Evolutionary conservation across 768 basidiomycete species (phyloP), one percentile per base, ranked within the genome.

Genomic region (Pleurotus tuber-regium): DNA sequence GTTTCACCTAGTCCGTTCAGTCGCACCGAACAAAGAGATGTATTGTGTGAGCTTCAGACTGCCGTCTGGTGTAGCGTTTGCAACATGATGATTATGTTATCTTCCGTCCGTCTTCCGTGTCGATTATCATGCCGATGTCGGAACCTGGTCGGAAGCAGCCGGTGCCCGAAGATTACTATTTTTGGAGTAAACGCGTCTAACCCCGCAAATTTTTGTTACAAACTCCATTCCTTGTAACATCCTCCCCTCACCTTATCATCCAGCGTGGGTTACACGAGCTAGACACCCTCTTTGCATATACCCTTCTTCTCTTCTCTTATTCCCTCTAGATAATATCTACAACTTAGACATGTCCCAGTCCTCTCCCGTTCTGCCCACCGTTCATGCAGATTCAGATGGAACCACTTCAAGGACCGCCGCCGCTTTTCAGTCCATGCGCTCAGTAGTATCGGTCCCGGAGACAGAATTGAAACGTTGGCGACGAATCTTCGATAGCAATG

Each of bases 1-100:
- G 11, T 64, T 92, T 6, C 86, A 92, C 61, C 77, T 85, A 57
- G 95, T 99, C 43, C 85, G 97, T 50, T 87, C 88, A 8, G 97
- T 98, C 8, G 93, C 97, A 1, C 96, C 96, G 5, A 89, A 84
- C 69, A 98, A 99, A 70, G 87, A 93, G 61, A 98, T 98, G 96
- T 98, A 95, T 67, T 95, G 96, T 67, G 80, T 99, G 50, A 88
- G 88, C 66, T 98, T 99, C 76, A 67, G 82, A 56, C 72, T 91
- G 28, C 56, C 74, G 29, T 56, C 62, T 24, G 67, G 64, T 50
- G 77, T 75, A 10, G 73, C 70, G 30, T 69, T 71, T 60, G 54
- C 38, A 14, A 35, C 21, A 38, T 38, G 46, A 18, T 48, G 46
- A 48, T 12, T 33, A 26, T 18, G 31, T 21, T 11, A 9, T 46